Evolutionary conservation across 352 stramenopile species (phyloP).

Genomic region (Globisporangium echinulatum): DNA sequence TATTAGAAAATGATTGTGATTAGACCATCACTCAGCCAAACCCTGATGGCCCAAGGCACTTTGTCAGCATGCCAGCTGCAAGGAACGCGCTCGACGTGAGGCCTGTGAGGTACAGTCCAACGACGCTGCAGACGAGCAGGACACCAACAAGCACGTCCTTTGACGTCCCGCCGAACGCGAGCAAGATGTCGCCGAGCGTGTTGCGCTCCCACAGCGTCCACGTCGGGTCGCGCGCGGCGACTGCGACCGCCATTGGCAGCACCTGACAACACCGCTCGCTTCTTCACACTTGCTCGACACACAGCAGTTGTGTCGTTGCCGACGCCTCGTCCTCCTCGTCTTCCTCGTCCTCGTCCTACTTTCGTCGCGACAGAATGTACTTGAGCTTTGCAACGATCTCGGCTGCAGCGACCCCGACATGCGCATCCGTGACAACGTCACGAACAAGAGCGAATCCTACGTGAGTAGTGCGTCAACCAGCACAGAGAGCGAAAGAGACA

Average conservation of each 20-base stretch:
- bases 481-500: not conserved
- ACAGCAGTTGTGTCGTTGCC: too few relatives aligned
- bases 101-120: conserved; percentile 38
- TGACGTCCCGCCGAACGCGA: conserved; percentile 28
- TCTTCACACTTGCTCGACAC: too few relatives aligned
- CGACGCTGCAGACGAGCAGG: conserved; percentile 27
- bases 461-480: not conserved
- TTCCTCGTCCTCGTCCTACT: conserved; percentile 19
- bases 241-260: conserved; percentile 25
- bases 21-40: conserved; percentile 11
- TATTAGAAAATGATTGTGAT: too few relatives aligned
- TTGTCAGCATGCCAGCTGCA: conserved; percentile 43
- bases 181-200: conserved; percentile 26
- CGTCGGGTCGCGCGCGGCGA: conserved; percentile 28
- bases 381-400: conserved; percentile 89
- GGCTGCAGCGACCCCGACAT: conserved; percentile 21
- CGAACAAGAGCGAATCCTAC: not conserved
- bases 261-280: too few relatives aligned
- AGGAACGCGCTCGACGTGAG: conserved; percentile 46
- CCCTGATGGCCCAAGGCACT: conserved; percentile 37
- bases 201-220: conserved; percentile 40
- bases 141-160: conserved; percentile 24
- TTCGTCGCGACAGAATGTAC: conserved; percentile 84
- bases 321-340: too few relatives aligned
- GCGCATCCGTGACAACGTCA: not conserved